Evolutionary conservation across 1,284 basidiomycete species (phyloP), one percentile per base, ranked within the genome.

Genomic region (Paramarasmius palmivorus): DNA sequence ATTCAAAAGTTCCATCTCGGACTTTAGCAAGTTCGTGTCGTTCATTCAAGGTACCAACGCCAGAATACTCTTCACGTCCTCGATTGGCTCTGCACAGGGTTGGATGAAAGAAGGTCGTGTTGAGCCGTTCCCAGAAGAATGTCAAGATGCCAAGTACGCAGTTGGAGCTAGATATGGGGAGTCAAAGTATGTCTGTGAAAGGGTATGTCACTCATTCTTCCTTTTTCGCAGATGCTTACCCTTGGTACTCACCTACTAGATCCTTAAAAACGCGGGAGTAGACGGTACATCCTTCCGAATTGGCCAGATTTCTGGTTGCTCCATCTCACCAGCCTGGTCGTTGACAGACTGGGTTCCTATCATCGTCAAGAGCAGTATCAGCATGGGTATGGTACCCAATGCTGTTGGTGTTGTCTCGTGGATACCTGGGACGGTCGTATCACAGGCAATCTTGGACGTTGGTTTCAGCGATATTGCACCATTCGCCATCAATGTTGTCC

Each of bases 1-100:
- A 8, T 69, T 69, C 52, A 63, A 67, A 52, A 54, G 53, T 3
- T 59, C 63, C 39, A 49, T 69, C 19, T 49, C 51, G 15, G 62
- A 62, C 8, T 46, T 59, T 7, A 58, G 64, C 7, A 51, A 59
- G 25, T 57, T 67, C 17, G 34, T 68, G 50, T 55, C 67, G 41
- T 58, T 68, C 40, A 59, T 63, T 22, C 39, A 42, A 38, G 32
- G 15, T 41, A 12, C 12, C 6, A 12, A 32, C 12, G 29, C 29
- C 29, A 6, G 29, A 49, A 61, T 39, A 23, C 22, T 52, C 42
- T 32, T 46, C 49, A 26, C 54, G 52, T 15, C 51, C 50, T 23
- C 59, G 55, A 32, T 62, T 59, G 44, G 49, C 29, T 25, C 54
- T 48, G 39, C 45, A 59, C 37, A 55, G 10, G 32, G 48, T 17